Percentiles rank a stretch among this genome's conserved stretches.
phyloP scores from a whole-genome alignment of 495 filamentous ascomycete genomes.

The Elasticomyces elasticus region DNA sequence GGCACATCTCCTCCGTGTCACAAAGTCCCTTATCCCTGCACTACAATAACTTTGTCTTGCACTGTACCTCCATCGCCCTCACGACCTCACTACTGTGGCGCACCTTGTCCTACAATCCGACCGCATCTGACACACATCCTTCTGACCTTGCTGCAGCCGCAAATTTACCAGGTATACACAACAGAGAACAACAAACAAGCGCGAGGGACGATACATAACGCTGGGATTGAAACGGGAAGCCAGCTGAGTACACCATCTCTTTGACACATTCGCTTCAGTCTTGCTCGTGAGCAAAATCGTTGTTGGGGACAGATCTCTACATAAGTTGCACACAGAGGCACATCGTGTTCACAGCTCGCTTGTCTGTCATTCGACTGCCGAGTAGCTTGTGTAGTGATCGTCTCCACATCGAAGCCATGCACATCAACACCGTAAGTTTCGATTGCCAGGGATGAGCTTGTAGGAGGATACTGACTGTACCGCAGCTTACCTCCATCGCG shows the following conservation, averaged over 20 bases:
- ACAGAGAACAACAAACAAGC: background rate
- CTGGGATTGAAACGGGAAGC: background rate
- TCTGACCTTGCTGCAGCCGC: background rate
- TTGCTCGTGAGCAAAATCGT: background rate
- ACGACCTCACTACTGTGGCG: background rate
- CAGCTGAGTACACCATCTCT: slow-evolving; percentile 3
- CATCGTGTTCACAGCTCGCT: background rate
- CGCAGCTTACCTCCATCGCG: background rate
- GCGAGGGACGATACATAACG: background rate
- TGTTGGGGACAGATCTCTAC: background rate
- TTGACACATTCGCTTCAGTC: background rate
- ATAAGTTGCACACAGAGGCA: background rate
- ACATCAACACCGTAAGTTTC: slow-evolving; percentile 1
- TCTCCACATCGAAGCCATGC: background rate
- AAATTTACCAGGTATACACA: background rate
- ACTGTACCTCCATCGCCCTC: background rate
- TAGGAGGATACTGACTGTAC: background rate
- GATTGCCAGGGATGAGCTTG: too few relatives aligned
- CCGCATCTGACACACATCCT: background rate
- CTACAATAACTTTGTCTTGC: background rate
- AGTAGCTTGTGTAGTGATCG: background rate
- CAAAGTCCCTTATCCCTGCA: background rate
- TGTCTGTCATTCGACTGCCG: background rate
- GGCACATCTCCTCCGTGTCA: background rate
- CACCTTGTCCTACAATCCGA: background rate